Evolutionary conservation across 2,329 filamentous ascomycete species (phyloP), one percentile per base, ranked within the genome.

Genomic region (Aspergillus sclerotialis): DNA sequence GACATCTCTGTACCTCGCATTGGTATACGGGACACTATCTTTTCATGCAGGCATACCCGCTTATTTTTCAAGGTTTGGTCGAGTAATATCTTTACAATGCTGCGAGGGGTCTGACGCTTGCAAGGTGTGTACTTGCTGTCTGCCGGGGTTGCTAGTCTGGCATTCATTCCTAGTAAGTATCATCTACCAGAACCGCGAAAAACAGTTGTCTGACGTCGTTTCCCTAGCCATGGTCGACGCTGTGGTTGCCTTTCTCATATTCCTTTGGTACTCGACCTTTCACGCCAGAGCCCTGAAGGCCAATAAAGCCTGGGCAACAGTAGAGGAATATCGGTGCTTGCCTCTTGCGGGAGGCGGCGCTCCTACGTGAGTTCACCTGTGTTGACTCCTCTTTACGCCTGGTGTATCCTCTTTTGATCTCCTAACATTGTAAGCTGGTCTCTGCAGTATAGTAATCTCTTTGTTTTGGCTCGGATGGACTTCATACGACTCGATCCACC

Each of bases 41-140:
- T 61, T 86, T 78, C 52, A 86, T 90, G 48, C 78, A 86, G 55
- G 80, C 82, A 2, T 89, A 81, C 54, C 79, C 79, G 2, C 69
- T 80, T 39, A 82, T 87, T 43, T 89, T 85, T 56, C 64, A 73
- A 38, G 49, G 54, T 54, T n/a, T 44, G 13, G 26, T 12, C 10
- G 12, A 28, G 0, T 19, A n/a, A n/a, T n/a, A n/a, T n/a, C n/a
- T n/a, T n/a, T n/a, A n/a, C n/a, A n/a, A n/a, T n/a, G n/a, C n/a
- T n/a, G n/a, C n/a, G n/a, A n/a, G 29, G 12, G 29, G 14, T 24
- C 24, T 14, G 10, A 21, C n/a, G 31, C 5, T 14, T 9, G 2
- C 4, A 32, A 56, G 68, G 61, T 15, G 68, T 78, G 4, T 87
- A 87, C 55, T 63, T 65, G 18, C 75, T 87, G 40, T 75, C 70